Evolutionary conservation across 768 basidiomycete species (phyloP).

Genomic region (Termitomyces sp.): DNA sequence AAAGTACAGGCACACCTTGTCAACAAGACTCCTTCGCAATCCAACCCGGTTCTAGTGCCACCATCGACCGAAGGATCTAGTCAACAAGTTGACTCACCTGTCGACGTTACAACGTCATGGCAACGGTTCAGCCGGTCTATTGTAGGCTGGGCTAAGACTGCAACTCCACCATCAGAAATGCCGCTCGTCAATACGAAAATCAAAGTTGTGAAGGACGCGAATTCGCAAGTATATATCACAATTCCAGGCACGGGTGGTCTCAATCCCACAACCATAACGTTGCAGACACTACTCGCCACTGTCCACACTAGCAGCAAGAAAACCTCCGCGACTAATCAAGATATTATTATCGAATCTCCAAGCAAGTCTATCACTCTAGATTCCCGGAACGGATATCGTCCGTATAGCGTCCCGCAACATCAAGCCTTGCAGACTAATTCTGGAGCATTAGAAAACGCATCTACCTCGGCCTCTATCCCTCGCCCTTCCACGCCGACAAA

Average conservation of each 20-base stretch:
- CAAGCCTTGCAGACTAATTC: not conserved
- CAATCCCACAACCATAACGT: not conserved
- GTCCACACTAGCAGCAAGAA: not conserved
- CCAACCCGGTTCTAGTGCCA: not conserved
- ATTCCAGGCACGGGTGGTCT: not conserved
- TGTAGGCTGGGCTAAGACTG: not conserved
- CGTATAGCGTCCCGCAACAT: constrained; percentile 7
- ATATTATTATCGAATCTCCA: not conserved
- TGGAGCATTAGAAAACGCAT: not conserved
- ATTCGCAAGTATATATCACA: not conserved
- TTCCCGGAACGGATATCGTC: not conserved
- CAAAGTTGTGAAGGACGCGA: not conserved
- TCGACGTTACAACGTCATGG: not conserved
- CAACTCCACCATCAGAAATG: not conserved
- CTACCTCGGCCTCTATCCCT: not conserved
- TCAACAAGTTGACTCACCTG: not conserved
- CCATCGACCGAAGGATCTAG: not conserved
- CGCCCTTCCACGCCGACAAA: not conserved
- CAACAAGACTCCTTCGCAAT: not conserved
- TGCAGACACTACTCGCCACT: not conserved
- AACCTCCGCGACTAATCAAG: not conserved
- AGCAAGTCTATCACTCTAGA: not conserved
- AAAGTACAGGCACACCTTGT: not conserved
- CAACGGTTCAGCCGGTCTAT: not conserved
- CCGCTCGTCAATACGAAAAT: not conserved